Percentiles rank a stretch among this genome's conserved stretches.
Evolutionary conservation across 2,329 filamentous ascomycete genomes (phyloP).

Genomic region (Fusarium sp.): DNA sequence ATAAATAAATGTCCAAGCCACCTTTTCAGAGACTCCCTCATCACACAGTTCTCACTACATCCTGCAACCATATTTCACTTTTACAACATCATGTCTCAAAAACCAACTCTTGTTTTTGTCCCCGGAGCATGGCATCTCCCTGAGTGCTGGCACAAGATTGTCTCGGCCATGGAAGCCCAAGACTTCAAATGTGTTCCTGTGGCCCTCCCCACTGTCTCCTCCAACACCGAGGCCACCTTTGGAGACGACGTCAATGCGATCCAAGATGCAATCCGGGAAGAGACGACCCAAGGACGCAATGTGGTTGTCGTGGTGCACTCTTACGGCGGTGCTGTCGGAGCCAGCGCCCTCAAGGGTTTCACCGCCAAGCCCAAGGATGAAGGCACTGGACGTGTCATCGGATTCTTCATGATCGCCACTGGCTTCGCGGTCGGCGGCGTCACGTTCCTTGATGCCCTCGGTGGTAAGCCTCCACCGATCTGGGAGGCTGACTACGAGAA

Average conservation of each 20-base stretch:
- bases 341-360: slow-evolving; percentile 59
- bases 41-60: neutral
- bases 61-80: neutral
- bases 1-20: neutral
- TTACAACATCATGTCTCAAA: slow-evolving; percentile 32
- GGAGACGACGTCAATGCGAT: slow-evolving; percentile 56
- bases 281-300: slow-evolving; percentile 53
- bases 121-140: slow-evolving; percentile 61
- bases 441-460: slow-evolving; percentile 55
- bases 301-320: slow-evolving; percentile 62
- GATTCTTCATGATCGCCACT: slow-evolving; percentile 58
- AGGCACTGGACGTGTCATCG: slow-evolving; percentile 54
- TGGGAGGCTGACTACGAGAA: slow-evolving; percentile 55
- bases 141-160: slow-evolving; percentile 52
- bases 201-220: slow-evolving; percentile 53
- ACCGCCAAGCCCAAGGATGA: slow-evolving; percentile 28
- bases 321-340: slow-evolving; percentile 60
- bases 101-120: slow-evolving; percentile 56
- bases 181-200: slow-evolving; percentile 51
- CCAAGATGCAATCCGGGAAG: slow-evolving; percentile 49
- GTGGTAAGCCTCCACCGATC: slow-evolving; percentile 55
- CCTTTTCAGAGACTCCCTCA: neutral
- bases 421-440: slow-evolving; percentile 55
- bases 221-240: slow-evolving; percentile 52
- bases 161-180: slow-evolving; percentile 48